These are phyloP conservation scores for Xylaria arbuscula DNA, from an alignment of 2,329 filamentous ascomycete genomes.

Conservation along the genomic window DNA sequence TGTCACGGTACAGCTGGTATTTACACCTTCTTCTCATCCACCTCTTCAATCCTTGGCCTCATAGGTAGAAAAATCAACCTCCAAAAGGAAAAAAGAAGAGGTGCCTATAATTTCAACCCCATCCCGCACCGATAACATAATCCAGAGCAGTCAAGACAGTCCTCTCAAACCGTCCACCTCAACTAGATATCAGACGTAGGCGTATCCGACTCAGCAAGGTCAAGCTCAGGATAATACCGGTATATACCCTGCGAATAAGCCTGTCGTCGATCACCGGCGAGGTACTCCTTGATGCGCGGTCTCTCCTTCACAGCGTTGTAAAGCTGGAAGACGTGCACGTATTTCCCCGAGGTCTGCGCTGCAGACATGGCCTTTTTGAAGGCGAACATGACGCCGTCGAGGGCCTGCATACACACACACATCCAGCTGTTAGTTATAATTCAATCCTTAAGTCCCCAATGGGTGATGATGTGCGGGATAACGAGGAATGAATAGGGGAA, in stretches of 20 bases:
- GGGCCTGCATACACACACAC: conserved; percentile 51
- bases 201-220: conserved; percentile 50
- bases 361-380: conserved; percentile 75
- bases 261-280: conserved; percentile 57
- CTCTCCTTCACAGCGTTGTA: conserved; percentile 71
- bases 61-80: no score
- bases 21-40: no score
- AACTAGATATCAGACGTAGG: not conserved
- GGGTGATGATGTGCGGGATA: not conserved
- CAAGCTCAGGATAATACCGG: conserved; percentile 78
- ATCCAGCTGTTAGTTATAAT: not conserved
- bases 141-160: no score
- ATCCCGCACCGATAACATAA: not conserved
- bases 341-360: conserved; percentile 66
- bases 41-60: no score
- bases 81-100: no score
- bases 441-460: not conserved
- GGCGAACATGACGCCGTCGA: conserved; percentile 71
- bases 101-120: no score
- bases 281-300: conserved; percentile 74
- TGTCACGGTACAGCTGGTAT: no score
- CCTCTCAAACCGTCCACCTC: not conserved
- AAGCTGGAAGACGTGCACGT: conserved; percentile 70
- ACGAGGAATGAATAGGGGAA: not conserved
- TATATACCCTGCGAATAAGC: conserved; percentile 75